Evolutionary conservation across 352 stramenopile species (phyloP), one percentile per base, ranked within the genome.

Genomic region (Phytophthora tentaculata): DNA sequence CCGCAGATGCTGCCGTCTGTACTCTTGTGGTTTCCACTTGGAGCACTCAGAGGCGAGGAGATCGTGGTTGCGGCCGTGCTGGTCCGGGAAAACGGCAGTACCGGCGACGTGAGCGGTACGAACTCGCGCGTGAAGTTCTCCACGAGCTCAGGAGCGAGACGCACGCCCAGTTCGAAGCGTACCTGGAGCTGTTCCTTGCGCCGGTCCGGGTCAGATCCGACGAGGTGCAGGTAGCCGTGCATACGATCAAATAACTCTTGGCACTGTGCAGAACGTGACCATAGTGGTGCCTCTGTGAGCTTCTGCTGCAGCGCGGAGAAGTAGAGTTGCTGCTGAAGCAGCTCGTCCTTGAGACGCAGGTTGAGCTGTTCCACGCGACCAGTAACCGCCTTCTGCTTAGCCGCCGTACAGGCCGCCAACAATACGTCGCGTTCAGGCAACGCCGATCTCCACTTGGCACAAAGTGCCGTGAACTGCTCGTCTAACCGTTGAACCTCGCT

Each of bases 321-420:
- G 64, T 83, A 85, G 24, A 90, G 65, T 35, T 90, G 81, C 44
- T 88, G 80, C 44, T 81, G 70, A 3, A 86, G 63, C 24, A 86
- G 56, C 48, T 85, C 73, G 52, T 84, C 64, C 56, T 84, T 84
- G 19, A 89, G 66, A 28, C 73, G 63, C 14, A 57, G 49, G 44
- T 89, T 89, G 22, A 83, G 71, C 51, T 72, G 68, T 61, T 90
- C 79, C 10, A 86, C 76, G 8, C 73, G 77, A 17, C 72, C 65
- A 20, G 77, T 84, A 29, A 83, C 57, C 20, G 69, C 57, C 56
- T 86, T 86, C 50, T 86, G 62, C 62, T 80, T 79, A 19, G 81
- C 81, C 1, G 80, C 79, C 23, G 82, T 73, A 47, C 81, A 88
- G 8, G 81, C 81, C 8, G 70, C 68, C 3, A 84, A 59, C 22